These are phyloP conservation scores for Salix viminalis DNA, from an alignment of 345 rosid species.

Conservation along the genomic window DNA sequence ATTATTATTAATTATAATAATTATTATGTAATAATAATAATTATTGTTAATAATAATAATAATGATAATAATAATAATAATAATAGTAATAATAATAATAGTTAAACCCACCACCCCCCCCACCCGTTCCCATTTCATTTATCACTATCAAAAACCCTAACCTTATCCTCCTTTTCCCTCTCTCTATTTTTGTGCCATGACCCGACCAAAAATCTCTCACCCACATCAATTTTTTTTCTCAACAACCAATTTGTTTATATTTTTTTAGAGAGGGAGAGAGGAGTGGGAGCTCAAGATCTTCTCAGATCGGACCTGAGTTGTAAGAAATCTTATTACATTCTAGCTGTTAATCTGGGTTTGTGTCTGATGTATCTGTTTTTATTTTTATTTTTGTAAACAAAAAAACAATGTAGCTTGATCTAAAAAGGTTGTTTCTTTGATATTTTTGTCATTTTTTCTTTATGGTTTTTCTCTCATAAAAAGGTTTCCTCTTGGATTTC, in stretches of 20 bases:
- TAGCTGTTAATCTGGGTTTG: background rate
- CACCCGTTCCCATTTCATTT: too few relatives aligned
- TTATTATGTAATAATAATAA: too few relatives aligned
- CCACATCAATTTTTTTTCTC: too few relatives aligned
- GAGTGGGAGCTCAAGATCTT: constrained; percentile 40
- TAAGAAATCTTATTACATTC: constrained; percentile 24
- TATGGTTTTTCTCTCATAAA: background rate
- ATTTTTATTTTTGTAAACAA: background rate
- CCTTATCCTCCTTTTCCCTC: too few relatives aligned
- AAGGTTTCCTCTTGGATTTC: background rate
- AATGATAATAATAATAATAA: too few relatives aligned
- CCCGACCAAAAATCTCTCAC: too few relatives aligned
- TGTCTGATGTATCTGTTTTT: constrained; percentile 3
- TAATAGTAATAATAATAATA: too few relatives aligned
- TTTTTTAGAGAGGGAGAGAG: constrained; percentile 21
- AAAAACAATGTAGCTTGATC: constrained; percentile 31
- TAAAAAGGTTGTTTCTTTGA: constrained; percentile 4
- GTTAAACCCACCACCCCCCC: too few relatives aligned
- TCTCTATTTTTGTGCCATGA: too few relatives aligned
- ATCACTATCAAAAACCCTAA: too few relatives aligned
- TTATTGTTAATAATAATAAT: too few relatives aligned
- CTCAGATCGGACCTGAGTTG: constrained; percentile 45
- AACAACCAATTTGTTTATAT: constrained; percentile 12
- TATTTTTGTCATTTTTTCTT: constrained; percentile 1
- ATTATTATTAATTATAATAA: too few relatives aligned